Evolutionary conservation across 2,329 filamentous ascomycete genomes (phyloP).

Genomic region (Fusarium nurragi): DNA sequence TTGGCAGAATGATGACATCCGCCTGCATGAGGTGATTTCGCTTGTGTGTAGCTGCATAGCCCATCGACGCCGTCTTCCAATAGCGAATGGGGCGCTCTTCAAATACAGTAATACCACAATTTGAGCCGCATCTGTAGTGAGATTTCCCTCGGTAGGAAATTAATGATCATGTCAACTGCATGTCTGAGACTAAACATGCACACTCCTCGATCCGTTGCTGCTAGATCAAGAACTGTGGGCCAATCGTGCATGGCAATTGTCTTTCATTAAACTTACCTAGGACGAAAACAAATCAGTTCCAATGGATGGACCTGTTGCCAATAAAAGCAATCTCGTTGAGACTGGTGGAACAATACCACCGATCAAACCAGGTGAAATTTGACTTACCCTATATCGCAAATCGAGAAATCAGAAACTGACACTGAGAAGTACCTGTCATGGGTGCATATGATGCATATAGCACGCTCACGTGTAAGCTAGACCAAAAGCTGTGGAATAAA

Average conservation of each 20-base stretch:
- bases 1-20: constrained; percentile 5
- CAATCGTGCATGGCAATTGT: neutral
- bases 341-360: neutral
- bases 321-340: neutral
- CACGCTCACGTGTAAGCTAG: neutral
- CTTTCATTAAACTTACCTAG: neutral
- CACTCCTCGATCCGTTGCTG: constrained; percentile 12
- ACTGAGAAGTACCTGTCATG: too few species aligned
- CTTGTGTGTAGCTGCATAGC: constrained; percentile 28
- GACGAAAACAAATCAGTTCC: neutral
- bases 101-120: neutral
- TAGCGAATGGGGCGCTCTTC: constrained; percentile 22
- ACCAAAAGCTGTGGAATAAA: neutral
- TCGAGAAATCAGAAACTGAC: neutral
- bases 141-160: constrained; percentile 2
- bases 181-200: constrained; percentile 14
- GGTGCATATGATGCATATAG: neutral
- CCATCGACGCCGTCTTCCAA: constrained; percentile 11
- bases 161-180: constrained; percentile 11
- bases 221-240: neutral
- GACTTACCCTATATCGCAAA: neutral
- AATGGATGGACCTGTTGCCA: neutral
- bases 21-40: constrained; percentile 30
- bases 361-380: neutral
- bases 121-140: constrained; percentile 16